Conservation (phyloP, 805 yeast genomes). For the Suhomyces xylopsoci region DNA sequence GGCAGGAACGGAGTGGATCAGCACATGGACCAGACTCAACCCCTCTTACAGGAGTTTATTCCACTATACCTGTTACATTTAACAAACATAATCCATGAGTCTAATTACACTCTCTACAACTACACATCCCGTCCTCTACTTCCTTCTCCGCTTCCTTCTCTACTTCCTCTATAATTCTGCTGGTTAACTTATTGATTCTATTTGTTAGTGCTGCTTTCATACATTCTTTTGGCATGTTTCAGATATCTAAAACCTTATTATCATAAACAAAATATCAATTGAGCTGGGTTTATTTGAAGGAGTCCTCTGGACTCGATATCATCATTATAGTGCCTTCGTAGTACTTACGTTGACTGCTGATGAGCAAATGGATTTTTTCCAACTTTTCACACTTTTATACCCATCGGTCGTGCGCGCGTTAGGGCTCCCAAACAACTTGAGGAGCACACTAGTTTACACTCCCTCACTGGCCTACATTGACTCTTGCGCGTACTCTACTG, state of each 20-base stretch:
- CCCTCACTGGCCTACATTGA: background rate
- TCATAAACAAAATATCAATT: constrained; percentile 43
- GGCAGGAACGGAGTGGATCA: too few relatives aligned
- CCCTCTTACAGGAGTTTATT: too few relatives aligned
- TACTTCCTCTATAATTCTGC: background rate
- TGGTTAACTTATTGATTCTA: background rate
- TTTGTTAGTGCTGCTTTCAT: background rate
- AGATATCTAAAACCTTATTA: constrained; percentile 29
- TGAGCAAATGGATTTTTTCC: background rate
- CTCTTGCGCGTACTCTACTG: background rate
- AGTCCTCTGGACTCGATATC: constrained; percentile 40
- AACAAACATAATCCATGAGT: too few relatives aligned
- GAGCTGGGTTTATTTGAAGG: constrained; percentile 42
- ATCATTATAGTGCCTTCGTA: constrained; percentile 19
- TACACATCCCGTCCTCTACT: too few relatives aligned
- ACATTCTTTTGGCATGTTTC: constrained; percentile 7
- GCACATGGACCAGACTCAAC: too few relatives aligned
- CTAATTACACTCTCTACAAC: too few relatives aligned
- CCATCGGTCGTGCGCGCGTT: background rate
- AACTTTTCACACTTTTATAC: background rate
- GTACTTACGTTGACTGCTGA: constrained; percentile 1
- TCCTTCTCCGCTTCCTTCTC: background rate
- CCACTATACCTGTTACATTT: too few relatives aligned
- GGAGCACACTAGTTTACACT: background rate
- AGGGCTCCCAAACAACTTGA: background rate